Evolutionary conservation across 2,329 filamentous ascomycete species (phyloP), one percentile per base, ranked within the genome.

Genomic region (Bipolaris bicolor): DNA sequence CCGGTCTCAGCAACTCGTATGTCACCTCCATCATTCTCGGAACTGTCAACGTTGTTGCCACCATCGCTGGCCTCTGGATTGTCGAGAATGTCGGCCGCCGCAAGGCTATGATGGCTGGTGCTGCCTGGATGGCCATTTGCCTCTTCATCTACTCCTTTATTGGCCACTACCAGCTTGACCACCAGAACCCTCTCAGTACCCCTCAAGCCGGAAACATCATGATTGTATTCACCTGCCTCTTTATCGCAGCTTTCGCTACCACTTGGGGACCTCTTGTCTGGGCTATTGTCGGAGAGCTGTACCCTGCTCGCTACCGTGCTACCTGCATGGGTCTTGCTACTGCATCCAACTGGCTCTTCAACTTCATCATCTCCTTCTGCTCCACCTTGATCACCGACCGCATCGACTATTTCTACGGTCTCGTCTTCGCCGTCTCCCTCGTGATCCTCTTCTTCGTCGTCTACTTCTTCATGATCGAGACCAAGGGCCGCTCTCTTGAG

Each of bases 401-500:
- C 2, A 92, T 92, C 57, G 84, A 89, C 65, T 92, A 89, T 75
- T 82, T 82, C 2, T 91, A 90, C 67, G 90, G 90, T 3, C 90
- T 91, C 57, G 87, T 93, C 37, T 93, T 93, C 73, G 90, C 88
- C 0, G 87, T 81, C 0, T 56, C 91, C 87, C 71, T 89, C 61
- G 77, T 90, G 16, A 78, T 84, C 0, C 88, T 84, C 0, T 84
- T 86, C 1, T 63, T 87, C 0, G 73, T 92, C 31, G 88, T 92
- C 43, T 93, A 89, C 80, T 90, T 93, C 78, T 92, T 92, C 75
- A 85, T 92, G 63, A 86, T 90, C 46, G 90, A 93, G 74, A 88
- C 86, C 40, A 88, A 90, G 73, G 90, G 87, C 55, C 85, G 89
- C 7, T 88, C 86, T 0, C 82, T 94, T 1, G 90, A 94, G 77